Base-by-base conservation (phyloP, 2,329 filamentous ascomycete species). In the Fusarium anguioides region DNA sequence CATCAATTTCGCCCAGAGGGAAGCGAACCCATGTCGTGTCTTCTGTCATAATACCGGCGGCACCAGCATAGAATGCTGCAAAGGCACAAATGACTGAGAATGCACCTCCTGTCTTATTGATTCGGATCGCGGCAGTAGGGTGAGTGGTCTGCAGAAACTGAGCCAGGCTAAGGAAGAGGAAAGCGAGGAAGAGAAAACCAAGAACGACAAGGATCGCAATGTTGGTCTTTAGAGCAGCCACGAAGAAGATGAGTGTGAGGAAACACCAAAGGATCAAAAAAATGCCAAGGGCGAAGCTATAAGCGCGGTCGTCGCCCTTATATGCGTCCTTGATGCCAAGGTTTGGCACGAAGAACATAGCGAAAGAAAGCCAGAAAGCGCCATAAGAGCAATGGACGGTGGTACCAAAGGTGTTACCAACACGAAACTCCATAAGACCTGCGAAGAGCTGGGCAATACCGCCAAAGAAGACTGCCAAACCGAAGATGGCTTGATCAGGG, bases 371-470 rank as follows among this genome's bases (percentile, higher is more conserved):
- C 86, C 86, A 89, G 79, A 89, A 89, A 60, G 86, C 85, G 57
- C 86, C 86, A 72, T 88, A 89, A 5, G 84, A 87, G 39, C 83
- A 85, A 59, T 88, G 84, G 10, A 87, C 84, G 8, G 86, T 88
- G 27, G 85, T 85, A 80, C 86, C 87, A 50, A 88, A 88, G 12
- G 86, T 88, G 78, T 88, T 89, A n/a, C 86, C 86, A 11, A 86
- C 80, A 14, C 75, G 75, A 59, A 82, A 82, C 66, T 82, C 76
- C 76, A 82, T 79, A 24, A 91, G 90, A 72, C 89, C 89, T 44
- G 88, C 87, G 49, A 90, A 79, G 73, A 91, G 79, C 75, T 91
- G 89, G n/a, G 90, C 84, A 9, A 90, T 80, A 58, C 89, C 89
- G 75, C 89, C 89, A 75, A 91, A 90, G 51, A 78, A 79, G 49